Base-by-base conservation (phyloP, 129 eudicot genomes). In the Flaveria robusta region DNA sequence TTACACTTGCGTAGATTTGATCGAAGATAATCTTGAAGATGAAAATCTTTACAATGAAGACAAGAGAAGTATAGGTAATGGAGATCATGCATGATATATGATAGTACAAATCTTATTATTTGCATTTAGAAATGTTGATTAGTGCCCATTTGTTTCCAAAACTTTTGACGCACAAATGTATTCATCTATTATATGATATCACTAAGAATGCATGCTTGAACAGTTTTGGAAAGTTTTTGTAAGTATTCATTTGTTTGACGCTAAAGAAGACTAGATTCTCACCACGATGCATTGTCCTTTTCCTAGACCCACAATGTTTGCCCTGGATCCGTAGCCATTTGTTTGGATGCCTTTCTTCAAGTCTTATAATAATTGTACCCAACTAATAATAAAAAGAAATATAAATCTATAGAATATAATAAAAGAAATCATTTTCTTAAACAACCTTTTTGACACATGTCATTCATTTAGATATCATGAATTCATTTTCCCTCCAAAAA, bases 1-100 rank as follows among this genome's bases (percentile, higher is more conserved):
- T 59, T 81, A 78, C 87, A 86, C 83, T 59, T 83, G 80, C 1
- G 59, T 75, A 64, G 81, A 60, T 62, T 5, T 62, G 7, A 29
- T 62, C 11, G 74, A 70, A 2, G 82, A 68, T 26, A 79, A 71
- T 54, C 68, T 23, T 59, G 68, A 60, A 24, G 66, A 62, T 62
- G 66, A 60, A 13, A 60, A 26, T 60, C 31, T 58, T 0, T 58
- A 20, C 24, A 29, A 11, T 58, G 65, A 76, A 42, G 77, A 83
- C 74, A 78, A 16, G 70, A 83, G 26, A 72, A 60, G 76, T 39
- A 76, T 58, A 7, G 15, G 64, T 31, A 68, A 45, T 71, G 82
- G 60, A 24, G 74, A 56, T 72, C 39, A 34, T 34, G 3, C 69
- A 66, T 60, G 52, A 54, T n/a, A n/a, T n/a, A n/a, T 63, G 76